Evolutionary conservation across 805 yeast species (phyloP), one percentile per base, ranked within the genome.

Genomic region (Wickerhamiella azymoides): DNA sequence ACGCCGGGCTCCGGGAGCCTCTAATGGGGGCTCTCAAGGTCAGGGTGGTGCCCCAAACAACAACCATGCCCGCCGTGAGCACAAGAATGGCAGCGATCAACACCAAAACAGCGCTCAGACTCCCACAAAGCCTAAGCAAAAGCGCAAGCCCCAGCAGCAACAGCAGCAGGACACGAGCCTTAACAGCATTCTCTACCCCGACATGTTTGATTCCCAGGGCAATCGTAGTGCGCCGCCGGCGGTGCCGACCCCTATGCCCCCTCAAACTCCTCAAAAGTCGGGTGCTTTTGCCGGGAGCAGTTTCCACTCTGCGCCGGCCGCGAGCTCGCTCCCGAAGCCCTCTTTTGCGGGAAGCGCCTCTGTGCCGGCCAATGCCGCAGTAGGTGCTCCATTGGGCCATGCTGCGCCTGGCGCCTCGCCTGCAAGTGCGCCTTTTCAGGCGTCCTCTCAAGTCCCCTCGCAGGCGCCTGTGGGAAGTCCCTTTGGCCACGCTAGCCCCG

Each of bases 251-350:
- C 43, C 43, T 8, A 24, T n/a, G 17, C 44, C 40, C 3, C 33
- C 49, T 32, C 36, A 14, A 2, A 39, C 39, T 1, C 33, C 45
- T 11, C 16, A 13, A 14, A 27, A 36, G 26, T 10, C 33, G 19
- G 32, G 27, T 17, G 39, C 42, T 2, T 42, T 27, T 14, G 38
- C 43, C 5, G 59, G 59, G 10, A 50, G 54, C 45, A 49, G 50
- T 17, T 56, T 56, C 52, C 50, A 54, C 38, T 40, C 48, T 11
- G 52, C 57, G n/a, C 59, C 59, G n/a, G 55, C 49, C 14, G 56
- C 58, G 4, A 47, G 52, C 17, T 39, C 54, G 24, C 47, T 56
- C 17, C 58, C 58, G 9, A 49, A 52, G 9, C 58, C 79, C 9
- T 32, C 32, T 2, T 46, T 46, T 40, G 41, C 32, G 26, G 30